Conservation (phyloP, 495 filamentous ascomycete genomes). For the Aspergillus avenaceus region DNA sequence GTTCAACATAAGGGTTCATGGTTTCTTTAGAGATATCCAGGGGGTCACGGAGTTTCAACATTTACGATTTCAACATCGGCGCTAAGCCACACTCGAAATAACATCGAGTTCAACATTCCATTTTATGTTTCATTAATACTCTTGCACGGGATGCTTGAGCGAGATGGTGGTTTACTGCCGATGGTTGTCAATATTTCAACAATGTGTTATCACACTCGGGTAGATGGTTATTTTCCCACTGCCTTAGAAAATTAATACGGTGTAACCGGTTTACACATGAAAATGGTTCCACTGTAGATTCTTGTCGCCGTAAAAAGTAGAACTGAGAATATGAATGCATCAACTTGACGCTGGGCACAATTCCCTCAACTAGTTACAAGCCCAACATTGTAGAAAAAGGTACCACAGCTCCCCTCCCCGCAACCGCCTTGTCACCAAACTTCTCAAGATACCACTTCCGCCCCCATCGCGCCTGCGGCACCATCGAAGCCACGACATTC, state of each 20-base stretch:
- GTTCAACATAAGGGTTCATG: slow-evolving; percentile 47
- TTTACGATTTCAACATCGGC: slow-evolving; percentile 62
- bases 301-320: too few species aligned
- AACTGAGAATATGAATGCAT: not conserved
- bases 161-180: slow-evolving; percentile 12
- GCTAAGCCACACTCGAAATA: slow-evolving; percentile 31
- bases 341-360: not conserved
- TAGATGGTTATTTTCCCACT: slow-evolving; percentile 6
- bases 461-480: slow-evolving; percentile 81
- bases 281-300: too few species aligned
- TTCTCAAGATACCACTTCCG: slow-evolving; percentile 81
- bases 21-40: slow-evolving; percentile 40
- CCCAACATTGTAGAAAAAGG: slow-evolving; percentile 58
- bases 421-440: slow-evolving; percentile 78
- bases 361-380: slow-evolving; percentile 1
- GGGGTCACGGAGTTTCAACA: slow-evolving; percentile 50
- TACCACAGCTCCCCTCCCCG: slow-evolving; percentile 73
- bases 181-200: slow-evolving; percentile 24
- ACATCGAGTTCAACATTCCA: slow-evolving; percentile 27
- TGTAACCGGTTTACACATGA: not conserved
- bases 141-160: slow-evolving; percentile 11
- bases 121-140: slow-evolving; percentile 7
- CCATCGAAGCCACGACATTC: slow-evolving; percentile 86
- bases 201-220: slow-evolving; percentile 22
- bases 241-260: slow-evolving; percentile 1